Evolutionary conservation across 192 early-diverging fungal species (phyloP), one percentile per base, ranked within the genome.

Genomic region (Helicostylum pulchrum): DNA sequence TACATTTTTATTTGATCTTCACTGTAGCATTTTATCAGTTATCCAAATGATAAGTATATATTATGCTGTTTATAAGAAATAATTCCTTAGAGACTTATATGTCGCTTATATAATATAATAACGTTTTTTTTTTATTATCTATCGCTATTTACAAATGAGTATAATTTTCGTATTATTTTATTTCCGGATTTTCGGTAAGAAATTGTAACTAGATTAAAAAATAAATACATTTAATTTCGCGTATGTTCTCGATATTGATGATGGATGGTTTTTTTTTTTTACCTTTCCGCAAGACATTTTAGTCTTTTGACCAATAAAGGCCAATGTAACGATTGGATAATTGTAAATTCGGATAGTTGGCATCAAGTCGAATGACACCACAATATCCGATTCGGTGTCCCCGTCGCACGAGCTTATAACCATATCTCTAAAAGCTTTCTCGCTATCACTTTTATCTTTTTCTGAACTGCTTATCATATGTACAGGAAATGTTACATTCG

Each of bases 401-500:
- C 83, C 82, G 42, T 71, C 68, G 46, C 17, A 58, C 10, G 72
- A 45, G 54, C 80, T 72, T 30, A 80, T 78, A 5, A 34, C 9
- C 21, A 85, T 11, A 21, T 80, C 78, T 11, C 61, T 65, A 14
- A 67, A 47, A 14, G 65, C 68, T 1, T 46, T 45, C 19, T 80
- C 69, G 30, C 69, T 17, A 0, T 31, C 5, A 39, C 36, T 39
- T 9, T 39, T 39, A 6, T 39, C 36, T 39, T 39, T 10, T 10
- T 39, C 1, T 23, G 75, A 23, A 51, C 75, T 44, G 44, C 80
- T 82, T 15, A 55, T 43, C 20, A 79, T 69, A 2, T 47, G 23
- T 57, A 85, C 77, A 11, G 78, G 80, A 49, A 85, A 82, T 0
- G 53, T 67, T 23, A 85, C 49, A 20, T 65, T 60, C 4, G 64